phyloP scores from a whole-genome alignment of 179 eudicot genomes.

The Spergularia azorica region DNA sequence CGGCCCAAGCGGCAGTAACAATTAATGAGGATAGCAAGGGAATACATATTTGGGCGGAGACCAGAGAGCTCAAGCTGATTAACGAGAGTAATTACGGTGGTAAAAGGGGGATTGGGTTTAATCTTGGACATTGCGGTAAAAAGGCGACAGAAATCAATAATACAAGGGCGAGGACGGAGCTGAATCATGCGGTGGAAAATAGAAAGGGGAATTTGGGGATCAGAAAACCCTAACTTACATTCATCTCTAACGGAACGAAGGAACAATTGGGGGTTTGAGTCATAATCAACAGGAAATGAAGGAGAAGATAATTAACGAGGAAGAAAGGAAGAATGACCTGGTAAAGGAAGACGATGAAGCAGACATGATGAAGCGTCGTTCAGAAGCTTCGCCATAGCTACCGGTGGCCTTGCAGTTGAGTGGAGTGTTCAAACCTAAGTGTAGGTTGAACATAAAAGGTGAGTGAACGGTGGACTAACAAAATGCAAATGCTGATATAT shows the following conservation, averaged over 20 bases:
- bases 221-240: not conserved
- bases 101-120: not conserved
- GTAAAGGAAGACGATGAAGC: too few relatives aligned
- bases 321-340: too few relatives aligned
- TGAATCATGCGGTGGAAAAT: not conserved
- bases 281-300: not conserved
- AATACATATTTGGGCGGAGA: not conserved
- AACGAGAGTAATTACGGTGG: not conserved
- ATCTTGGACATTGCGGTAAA: too few relatives aligned
- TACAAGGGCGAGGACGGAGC: not conserved
- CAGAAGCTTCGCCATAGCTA: too few relatives aligned
- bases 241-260: not conserved
- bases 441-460: too few relatives aligned
- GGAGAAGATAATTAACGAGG: not conserved
- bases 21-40: not conserved
- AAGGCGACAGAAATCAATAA: not conserved
- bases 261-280: not conserved
- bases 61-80: constrained; percentile 4
- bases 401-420: too few relatives aligned
- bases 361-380: too few relatives aligned
- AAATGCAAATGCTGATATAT: too few relatives aligned
- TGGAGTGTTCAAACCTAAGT: too few relatives aligned
- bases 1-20: not conserved
- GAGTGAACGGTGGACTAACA: too few relatives aligned
- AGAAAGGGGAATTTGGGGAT: not conserved